Base-by-base conservation (phyloP, 176 grass and related monocot species). In the Chloris gayana region DNA sequence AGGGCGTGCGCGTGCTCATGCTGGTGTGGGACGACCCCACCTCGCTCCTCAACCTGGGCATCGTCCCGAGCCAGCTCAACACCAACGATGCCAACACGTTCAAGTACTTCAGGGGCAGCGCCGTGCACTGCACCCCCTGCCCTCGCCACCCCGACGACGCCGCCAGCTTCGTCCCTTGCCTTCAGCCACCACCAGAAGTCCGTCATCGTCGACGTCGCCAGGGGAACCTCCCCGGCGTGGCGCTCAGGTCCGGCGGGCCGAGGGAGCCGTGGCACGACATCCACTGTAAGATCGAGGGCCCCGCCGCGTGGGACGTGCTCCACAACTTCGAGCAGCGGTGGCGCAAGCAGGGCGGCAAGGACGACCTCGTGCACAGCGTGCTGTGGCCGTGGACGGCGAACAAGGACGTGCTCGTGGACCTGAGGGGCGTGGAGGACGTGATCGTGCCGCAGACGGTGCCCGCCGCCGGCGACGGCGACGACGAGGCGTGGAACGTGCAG, bases 101-200 rank as follows among this genome's bases (percentile, higher is more conserved):
- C 18, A 74, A 87, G 35, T 98, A 89, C 85, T 94, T 98, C 65
- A 65, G 72, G 2, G 70, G 82, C 64, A 85, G 13, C 68, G 85
- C 74, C 59, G 95, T 98, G 53, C 39, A 82, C 29, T 98, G 95
- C 69, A 77, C 91, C 21, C 79, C 94, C 80, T 98, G 95, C 83
- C 95, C 89, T 0, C 80, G 95, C 63, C 90, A 98, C 81, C 95
- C 95, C 1, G 95, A 98, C 42, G 30, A 80, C 9, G 89, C 87
- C 45, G 67, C 77, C 14, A 94, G 95, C 45, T 63, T 81, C 14
- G 15, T 89, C 1, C 35, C 35, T 37, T 92, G 69, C 95, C n/a
- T 83, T 98, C 88, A 89, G 77, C n/a, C 95, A 98, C 70, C 95
- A 98, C 76, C 95, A 98, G 67, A 98, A 98, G 84, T 92, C 85